Evolutionary conservation across 148 eudicot species (phyloP), one percentile per base, ranked within the genome.

Genomic region (Polygonum maritimum): DNA sequence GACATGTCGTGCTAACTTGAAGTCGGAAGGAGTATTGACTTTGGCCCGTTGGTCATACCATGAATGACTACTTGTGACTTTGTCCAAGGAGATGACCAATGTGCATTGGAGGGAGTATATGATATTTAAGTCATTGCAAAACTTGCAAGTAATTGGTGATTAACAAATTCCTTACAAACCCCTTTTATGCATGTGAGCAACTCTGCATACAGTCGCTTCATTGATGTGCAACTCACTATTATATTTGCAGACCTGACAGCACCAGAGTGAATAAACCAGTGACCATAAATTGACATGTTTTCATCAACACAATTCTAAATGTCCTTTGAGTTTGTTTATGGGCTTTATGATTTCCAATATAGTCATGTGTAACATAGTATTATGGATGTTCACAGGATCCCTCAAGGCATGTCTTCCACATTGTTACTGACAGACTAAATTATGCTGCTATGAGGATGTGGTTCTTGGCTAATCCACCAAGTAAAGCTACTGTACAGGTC

Each of bases 371-470:
- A 67, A 67, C 38, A 10, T 67, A 67, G 75, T 72, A 13, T 72
- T 44, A 5, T 45, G 52, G 26, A 9, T 63, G 12, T n/a, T 72
- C 79, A 74, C 97, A 92, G 97, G 84, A 86, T 77, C 86, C 97
- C 69, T 86, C 95, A 48, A 81, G 85, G 31, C 92, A 90, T 60
- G 97, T 90, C 48, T 90, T 92, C 86, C 97, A 92, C 78, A 81
- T 92, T 69, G 97, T 92, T 76, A 90, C 97, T 16, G 97, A 92
- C 78, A 87, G 87, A 84, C 92, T 92, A 76, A 92, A 90, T 82
- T 92, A 85, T 84, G 97, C 95, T 73, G 97, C 97, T 76, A 92
- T 92, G 97, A 88, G 89, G 84, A 92, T 92, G 97, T 92, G 97
- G 97, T 92, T 92, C 87, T 78, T 89, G 75, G 87, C 83, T 19